Conservation (phyloP, 108 stramenopile genomes). For the Fistulifera solaris region DNA sequence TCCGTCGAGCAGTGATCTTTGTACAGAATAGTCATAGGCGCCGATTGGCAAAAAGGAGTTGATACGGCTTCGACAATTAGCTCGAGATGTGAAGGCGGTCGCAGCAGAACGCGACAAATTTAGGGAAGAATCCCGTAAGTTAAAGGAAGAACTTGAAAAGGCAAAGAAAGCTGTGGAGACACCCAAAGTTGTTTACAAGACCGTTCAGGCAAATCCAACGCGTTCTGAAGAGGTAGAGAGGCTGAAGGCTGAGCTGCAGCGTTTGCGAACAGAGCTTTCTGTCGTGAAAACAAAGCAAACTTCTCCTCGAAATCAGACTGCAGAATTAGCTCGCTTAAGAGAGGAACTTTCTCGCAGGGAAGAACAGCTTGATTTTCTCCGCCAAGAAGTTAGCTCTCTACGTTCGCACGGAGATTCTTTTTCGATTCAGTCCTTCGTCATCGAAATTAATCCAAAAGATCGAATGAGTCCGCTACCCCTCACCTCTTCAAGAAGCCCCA, state of each 20-base stretch:
- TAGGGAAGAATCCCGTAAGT: conserved; percentile 35
- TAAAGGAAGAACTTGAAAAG: conserved; percentile 36
- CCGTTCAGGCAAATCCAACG: neutral
- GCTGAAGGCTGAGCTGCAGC: conserved; percentile 25
- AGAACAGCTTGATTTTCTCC: conserved; percentile 1
- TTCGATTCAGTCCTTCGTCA: neutral
- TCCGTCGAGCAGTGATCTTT: conserved; percentile 16
- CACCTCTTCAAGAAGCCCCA: no score
- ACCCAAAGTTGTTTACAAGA: neutral
- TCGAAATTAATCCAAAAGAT: neutral
- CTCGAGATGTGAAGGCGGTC: conserved; percentile 34
- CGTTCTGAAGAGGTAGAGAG: conserved; percentile 20
- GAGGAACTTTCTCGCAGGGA: conserved; percentile 4
- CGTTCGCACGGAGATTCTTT: conserved; percentile 1
- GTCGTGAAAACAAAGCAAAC: no score
- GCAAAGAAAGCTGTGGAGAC: conserved; percentile 2
- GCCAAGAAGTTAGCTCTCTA: neutral
- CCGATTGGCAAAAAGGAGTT: conserved; percentile 19
- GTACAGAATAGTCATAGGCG: conserved; percentile 40
- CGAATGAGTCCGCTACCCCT: no score
- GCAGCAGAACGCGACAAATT: conserved; percentile 46
- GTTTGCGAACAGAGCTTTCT: conserved; percentile 17
- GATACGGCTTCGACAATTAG: conserved; percentile 32
- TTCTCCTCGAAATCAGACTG: no score
- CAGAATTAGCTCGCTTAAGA: neutral